Evolutionary conservation across 2,329 filamentous ascomycete species (phyloP).

Genomic region (Colletotrichum navitas): DNA sequence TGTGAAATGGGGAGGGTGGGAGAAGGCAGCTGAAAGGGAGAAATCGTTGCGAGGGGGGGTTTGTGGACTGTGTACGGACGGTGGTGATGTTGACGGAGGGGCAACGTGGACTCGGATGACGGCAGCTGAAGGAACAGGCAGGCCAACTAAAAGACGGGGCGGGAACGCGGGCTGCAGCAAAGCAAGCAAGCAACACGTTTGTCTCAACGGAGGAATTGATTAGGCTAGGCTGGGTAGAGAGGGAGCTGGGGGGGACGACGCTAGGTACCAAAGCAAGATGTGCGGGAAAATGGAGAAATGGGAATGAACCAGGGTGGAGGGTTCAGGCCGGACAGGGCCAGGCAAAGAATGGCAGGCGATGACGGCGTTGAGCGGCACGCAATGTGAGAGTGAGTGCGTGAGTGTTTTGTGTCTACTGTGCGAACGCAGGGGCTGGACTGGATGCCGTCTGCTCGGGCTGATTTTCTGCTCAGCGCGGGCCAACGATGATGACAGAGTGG

Average conservation of each 20-base stretch:
- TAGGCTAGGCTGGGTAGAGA: background rate
- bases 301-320: slow-evolving; percentile 25
- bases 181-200: slow-evolving; percentile 11
- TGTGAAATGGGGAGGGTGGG: slow-evolving; percentile 19
- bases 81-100: slow-evolving; percentile 38
- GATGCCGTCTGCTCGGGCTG: background rate
- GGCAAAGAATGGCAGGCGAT: slow-evolving; percentile 25
- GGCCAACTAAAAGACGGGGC: slow-evolving; percentile 29
- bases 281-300: slow-evolving; percentile 5
- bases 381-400: background rate
- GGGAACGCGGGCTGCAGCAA: slow-evolving; percentile 25
- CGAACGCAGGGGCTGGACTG: slow-evolving; percentile 7
- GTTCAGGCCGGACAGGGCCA: slow-evolving; percentile 21
- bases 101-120: slow-evolving; percentile 42
- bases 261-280: slow-evolving; percentile 28
- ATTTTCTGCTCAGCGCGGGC: background rate
- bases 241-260: background rate
- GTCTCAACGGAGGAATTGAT: slow-evolving; percentile 3
- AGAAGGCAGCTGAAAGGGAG: slow-evolving; percentile 27
- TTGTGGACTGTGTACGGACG: slow-evolving; percentile 31
- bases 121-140: slow-evolving; percentile 36
- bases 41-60: slow-evolving; percentile 33
- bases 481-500: slow-evolving; percentile 37
- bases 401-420: slow-evolving; percentile 5
- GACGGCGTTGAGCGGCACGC: slow-evolving; percentile 19